Evolutionary conservation across 1,284 basidiomycete species (phyloP).

Genomic region (Malassezia caprae): DNA sequence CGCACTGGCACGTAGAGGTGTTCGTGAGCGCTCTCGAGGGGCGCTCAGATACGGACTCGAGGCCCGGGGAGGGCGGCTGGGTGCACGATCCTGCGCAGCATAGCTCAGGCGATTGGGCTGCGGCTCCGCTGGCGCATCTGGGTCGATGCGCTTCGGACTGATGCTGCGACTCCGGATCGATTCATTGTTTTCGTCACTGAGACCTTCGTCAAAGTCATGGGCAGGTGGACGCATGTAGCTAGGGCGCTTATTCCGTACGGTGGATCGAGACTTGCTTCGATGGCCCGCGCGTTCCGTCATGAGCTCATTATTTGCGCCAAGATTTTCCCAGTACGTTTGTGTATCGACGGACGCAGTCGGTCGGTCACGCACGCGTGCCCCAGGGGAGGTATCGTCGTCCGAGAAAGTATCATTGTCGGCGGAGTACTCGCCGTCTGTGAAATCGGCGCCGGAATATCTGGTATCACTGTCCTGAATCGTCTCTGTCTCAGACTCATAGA

Average conservation of each 20-base stretch:
- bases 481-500: constrained; percentile 15
- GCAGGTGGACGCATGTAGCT: neutral
- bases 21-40: neutral
- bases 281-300: neutral
- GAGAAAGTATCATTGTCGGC: neutral
- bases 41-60: neutral
- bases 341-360: neutral
- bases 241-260: neutral
- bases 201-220: constrained; percentile 3
- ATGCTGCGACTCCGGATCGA: constrained; percentile 24
- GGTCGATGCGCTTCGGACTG: constrained; percentile 26
- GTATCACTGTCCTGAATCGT: constrained; percentile 23
- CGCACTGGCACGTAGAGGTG: constrained; percentile 11
- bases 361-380: constrained; percentile 13
- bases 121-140: neutral
- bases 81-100: constrained; percentile 4
- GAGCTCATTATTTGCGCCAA: constrained; percentile 2
- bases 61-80: constrained; percentile 8
- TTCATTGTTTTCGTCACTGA: constrained; percentile 17
- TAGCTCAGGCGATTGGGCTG: neutral
- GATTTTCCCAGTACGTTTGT: neutral
- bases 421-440: constrained; percentile 16
- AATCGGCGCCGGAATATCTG: constrained; percentile 19
- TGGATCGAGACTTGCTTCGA: neutral
- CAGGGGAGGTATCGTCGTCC: neutral